A percentile compares a stretch with the other conserved stretches of the same genome.
These are phyloP conservation scores for Naganishia randhawae DNA, from an alignment of 768 basidiomycete genomes.

Conservation along the genomic window DNA sequence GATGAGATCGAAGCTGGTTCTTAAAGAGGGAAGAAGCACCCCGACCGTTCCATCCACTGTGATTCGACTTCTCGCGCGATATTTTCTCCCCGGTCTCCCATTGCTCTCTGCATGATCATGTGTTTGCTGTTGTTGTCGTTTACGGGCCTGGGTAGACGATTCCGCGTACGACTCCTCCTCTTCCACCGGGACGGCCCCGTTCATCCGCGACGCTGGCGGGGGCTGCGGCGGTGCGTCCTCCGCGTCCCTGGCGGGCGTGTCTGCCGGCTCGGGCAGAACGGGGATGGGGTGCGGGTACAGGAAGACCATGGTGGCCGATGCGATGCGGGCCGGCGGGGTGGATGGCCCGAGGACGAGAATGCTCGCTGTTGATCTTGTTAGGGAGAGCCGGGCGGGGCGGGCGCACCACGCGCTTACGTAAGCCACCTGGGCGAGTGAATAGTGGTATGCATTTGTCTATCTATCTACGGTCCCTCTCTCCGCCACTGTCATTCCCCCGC, in stretches of 20 bases:
- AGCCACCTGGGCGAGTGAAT: not conserved
- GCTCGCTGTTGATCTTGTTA: no score
- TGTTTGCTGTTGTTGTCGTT: not conserved
- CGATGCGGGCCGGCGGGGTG: no score
- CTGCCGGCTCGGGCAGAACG: constrained; percentile 24
- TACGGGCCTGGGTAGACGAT: not conserved
- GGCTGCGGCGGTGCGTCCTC: not conserved
- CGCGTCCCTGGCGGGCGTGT: not conserved
- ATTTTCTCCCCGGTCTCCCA: not conserved
- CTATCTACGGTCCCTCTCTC: not conserved
- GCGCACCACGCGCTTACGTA: no score
- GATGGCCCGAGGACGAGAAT: no score
- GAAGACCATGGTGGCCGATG: no score
- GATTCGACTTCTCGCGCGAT: not conserved
- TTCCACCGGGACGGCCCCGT: not conserved
- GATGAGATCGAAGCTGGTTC: not conserved
- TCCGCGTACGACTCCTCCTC: not conserved
- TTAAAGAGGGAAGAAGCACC: not conserved
- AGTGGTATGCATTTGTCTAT: not conserved
- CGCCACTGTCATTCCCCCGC: not conserved
- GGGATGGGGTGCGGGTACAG: constrained; percentile 27
- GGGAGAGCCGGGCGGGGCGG: no score
- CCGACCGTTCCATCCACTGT: not conserved
- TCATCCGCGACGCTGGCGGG: no score
- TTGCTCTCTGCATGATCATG: not conserved